phyloP scores from a whole-genome alignment of 2,329 filamentous ascomycete species.

The Aspergillus pseudoviridinutans region DNA sequence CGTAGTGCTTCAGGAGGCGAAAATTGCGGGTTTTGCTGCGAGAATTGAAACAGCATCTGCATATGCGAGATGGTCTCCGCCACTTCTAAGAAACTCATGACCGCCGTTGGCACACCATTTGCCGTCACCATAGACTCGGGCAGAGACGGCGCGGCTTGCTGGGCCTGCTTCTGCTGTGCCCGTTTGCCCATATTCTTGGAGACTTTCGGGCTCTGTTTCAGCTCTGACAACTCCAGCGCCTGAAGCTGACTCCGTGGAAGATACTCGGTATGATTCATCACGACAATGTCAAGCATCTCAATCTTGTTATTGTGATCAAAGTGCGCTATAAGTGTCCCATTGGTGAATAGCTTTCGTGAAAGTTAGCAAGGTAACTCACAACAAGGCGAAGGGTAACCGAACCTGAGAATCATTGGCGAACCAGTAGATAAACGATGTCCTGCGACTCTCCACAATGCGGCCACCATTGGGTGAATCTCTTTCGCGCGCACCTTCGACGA shows the following conservation, averaged over 20 bases:
- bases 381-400: conserved; percentile 33
- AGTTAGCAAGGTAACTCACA: conserved; percentile 2
- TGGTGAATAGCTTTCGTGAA: conserved; percentile 62
- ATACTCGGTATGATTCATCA: conserved; percentile 74
- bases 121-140: conserved; percentile 43
- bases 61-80: conserved; percentile 64
- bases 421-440: conserved; percentile 82
- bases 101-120: conserved; percentile 53
- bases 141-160: conserved; percentile 41
- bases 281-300: conserved; percentile 78
- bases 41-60: conserved; percentile 57
- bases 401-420: conserved; percentile 81
- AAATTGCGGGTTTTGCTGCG: conserved; percentile 50
- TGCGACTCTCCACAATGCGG: conserved; percentile 70
- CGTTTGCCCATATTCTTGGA: conserved; percentile 52
- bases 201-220: conserved; percentile 57
- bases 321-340: conserved; percentile 71
- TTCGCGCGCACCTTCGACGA: conserved; percentile 66
- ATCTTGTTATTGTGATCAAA: conserved; percentile 78
- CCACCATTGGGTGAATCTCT: conserved; percentile 57
- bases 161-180: conserved; percentile 46
- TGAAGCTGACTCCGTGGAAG: conserved; percentile 63
- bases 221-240: conserved; percentile 48
- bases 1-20: conserved; percentile 54
- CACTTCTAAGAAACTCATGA: conserved; percentile 62